A percentile compares a stretch with the other conserved stretches of the same genome.
Evolutionary conservation across 2,329 filamentous ascomycete genomes (phyloP).

Genomic region (Claviceps pazoutovae): DNA sequence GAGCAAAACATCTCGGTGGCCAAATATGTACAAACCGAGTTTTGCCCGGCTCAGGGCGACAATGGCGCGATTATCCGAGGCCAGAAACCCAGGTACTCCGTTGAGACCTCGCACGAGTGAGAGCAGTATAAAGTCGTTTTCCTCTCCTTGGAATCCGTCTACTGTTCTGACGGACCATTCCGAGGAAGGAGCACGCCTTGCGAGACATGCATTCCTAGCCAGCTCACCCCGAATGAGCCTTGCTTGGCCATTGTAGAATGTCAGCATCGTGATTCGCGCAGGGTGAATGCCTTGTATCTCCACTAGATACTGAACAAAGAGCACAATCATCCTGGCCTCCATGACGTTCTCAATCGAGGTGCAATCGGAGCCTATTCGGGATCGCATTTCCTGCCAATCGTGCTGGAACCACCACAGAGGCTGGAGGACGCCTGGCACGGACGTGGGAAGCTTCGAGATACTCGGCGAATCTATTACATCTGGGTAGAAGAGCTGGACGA

Average conservation of each 20-base stretch:
- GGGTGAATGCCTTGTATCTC: constrained; percentile 37
- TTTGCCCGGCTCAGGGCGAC: constrained; percentile 56
- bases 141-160: constrained; percentile 82
- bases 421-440: constrained; percentile 29
- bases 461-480: constrained; percentile 26
- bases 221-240: constrained; percentile 44
- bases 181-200: constrained; percentile 9
- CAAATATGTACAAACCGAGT: constrained; percentile 73
- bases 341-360: constrained; percentile 50
- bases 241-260: constrained; percentile 78
- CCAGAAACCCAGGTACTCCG: constrained; percentile 55
- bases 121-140: constrained; percentile 71
- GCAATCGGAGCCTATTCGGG: constrained; percentile 46
- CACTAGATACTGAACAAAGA: constrained; percentile 58
- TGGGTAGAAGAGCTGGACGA: constrained; percentile 35
- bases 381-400: constrained; percentile 27
- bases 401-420: constrained; percentile 32
- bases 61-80: constrained; percentile 43
- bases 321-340: constrained; percentile 65
- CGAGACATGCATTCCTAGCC: constrained; percentile 15
- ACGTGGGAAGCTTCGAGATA: constrained; percentile 18
- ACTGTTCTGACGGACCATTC: constrained; percentile 59
- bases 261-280: constrained; percentile 61
- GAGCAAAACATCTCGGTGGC: constrained; percentile 47
- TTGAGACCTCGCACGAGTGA: constrained; percentile 64